Conservation (phyloP, 1,139 yeast species). For the Blastobotrys arbuscula region DNA sequence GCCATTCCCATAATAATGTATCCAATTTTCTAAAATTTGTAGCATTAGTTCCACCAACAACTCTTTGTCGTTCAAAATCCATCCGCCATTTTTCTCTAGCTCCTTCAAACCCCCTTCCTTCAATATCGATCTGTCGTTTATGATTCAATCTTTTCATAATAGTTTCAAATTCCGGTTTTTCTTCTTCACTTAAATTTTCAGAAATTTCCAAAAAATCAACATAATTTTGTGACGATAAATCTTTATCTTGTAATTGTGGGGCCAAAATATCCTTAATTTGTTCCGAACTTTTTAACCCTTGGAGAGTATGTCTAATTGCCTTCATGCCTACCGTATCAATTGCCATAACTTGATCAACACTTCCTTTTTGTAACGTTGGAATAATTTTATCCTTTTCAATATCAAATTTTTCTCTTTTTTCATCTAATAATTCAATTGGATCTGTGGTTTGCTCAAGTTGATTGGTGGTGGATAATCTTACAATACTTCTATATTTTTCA, state of each 20-base stretch:
- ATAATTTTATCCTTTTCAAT: conserved; percentile 8
- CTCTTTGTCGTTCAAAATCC: conserved; percentile 48
- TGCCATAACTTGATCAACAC: conserved; percentile 50
- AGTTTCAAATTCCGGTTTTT: conserved; percentile 52
- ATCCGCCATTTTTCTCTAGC: conserved; percentile 87
- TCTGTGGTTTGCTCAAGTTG: not conserved
- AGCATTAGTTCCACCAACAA: conserved; percentile 21
- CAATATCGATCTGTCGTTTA: conserved; percentile 70
- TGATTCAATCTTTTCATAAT: conserved; percentile 64
- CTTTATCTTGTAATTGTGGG: conserved; percentile 33
- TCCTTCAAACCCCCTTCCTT: conserved; percentile 73
- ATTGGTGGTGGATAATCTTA: not conserved
- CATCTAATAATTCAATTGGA: not conserved
- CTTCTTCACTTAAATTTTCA: conserved; percentile 43
- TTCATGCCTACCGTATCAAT: conserved; percentile 79
- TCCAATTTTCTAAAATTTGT: conserved; percentile 54
- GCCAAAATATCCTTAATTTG: conserved; percentile 21
- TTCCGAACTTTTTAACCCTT: conserved; percentile 46
- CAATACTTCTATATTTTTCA: conserved; percentile 4
- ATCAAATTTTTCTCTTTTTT: not conserved
- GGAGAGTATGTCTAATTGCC: conserved; percentile 70
- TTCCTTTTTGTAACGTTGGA: conserved; percentile 42
- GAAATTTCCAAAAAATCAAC: conserved; percentile 65
- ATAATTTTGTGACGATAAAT: conserved; percentile 37
- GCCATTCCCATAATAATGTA: conserved; percentile 74